A percentile compares a stretch with the other conserved stretches of the same genome.
These are phyloP conservation scores for Fusarium sterilihyphosum DNA, from an alignment of 2,329 filamentous ascomycete genomes.

Conservation along the genomic window DNA sequence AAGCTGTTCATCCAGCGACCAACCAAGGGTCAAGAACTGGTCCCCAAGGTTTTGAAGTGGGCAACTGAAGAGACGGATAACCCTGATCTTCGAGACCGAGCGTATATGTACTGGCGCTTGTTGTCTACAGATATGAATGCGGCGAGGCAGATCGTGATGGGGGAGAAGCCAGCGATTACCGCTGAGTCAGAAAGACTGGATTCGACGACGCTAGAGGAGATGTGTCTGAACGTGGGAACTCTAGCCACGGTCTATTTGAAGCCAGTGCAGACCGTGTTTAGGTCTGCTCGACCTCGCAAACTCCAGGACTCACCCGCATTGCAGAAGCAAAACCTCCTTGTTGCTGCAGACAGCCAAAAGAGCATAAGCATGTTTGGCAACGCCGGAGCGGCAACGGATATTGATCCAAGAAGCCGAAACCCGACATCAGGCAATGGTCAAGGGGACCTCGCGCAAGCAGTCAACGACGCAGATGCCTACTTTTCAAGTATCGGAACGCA, in stretches of 20 bases:
- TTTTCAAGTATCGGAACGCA: constrained; percentile 81
- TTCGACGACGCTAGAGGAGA: constrained; percentile 89
- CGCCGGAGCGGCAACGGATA: constrained; percentile 61
- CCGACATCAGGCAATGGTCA: constrained; percentile 42
- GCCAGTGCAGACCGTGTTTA: constrained; percentile 96
- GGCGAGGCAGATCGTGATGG: constrained; percentile 93
- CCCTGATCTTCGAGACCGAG: constrained; percentile 91
- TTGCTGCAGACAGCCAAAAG: constrained; percentile 65
- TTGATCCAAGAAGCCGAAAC: constrained; percentile 55
- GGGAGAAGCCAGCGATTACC: constrained; percentile 94
- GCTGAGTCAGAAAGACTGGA: constrained; percentile 96
- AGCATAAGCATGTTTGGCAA: constrained; percentile 67
- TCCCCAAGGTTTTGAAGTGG: constrained; percentile 97
- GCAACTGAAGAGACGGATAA: constrained; percentile 99
- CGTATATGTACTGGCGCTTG: constrained; percentile 99
- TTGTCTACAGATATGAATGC: constrained; percentile 90
- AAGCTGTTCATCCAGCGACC: constrained; percentile 98
- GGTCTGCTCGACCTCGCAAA: constrained; percentile 81
- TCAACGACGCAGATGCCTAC: constrained; percentile 88
- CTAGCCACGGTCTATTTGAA: constrained; percentile 98
- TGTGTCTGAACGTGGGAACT: constrained; percentile 96
- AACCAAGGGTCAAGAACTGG: constrained; percentile 91
- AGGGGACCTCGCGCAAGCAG: constrained; percentile 72
- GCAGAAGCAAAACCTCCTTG: constrained; percentile 74
- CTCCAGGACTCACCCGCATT: constrained; percentile 86